A percentile compares a stretch with the other conserved stretches of the same genome.
phyloP scores from a whole-genome alignment of 2,329 filamentous ascomycete genomes.

The Pseudomassariella vexata region DNA sequence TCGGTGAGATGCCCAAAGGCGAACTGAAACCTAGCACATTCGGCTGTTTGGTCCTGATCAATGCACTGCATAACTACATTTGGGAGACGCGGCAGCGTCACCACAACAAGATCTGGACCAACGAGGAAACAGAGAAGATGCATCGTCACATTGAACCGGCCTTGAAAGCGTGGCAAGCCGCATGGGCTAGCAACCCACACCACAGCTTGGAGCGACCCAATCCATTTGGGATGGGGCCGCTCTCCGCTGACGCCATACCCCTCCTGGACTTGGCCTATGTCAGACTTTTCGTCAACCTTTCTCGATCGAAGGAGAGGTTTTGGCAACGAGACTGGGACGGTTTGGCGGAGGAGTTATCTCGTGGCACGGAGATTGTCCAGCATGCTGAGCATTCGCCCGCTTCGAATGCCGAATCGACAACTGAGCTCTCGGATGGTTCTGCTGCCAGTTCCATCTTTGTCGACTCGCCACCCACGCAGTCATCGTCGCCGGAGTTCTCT shows the following conservation, averaged over 20 bases:
- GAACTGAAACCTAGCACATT: constrained; percentile 82
- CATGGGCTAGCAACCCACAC: constrained; percentile 81
- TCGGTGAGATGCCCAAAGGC: constrained; percentile 47
- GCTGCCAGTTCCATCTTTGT: constrained; percentile 39
- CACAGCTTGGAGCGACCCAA: constrained; percentile 83
- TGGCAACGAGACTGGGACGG: constrained; percentile 92
- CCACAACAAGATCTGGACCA: constrained; percentile 82
- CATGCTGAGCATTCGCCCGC: constrained; percentile 60
- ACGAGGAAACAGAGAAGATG: constrained; percentile 91
- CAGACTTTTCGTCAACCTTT: constrained; percentile 87
- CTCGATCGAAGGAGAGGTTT: constrained; percentile 84
- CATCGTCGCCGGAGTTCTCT: constrained; percentile 42
- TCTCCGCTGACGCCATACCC: constrained; percentile 87
- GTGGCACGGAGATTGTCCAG: constrained; percentile 68
- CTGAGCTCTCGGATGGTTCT: constrained; percentile 42
- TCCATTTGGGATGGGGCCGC: constrained; percentile 71
- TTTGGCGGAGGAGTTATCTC: constrained; percentile 80
- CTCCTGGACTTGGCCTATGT: constrained; percentile 89
- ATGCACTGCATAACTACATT: constrained; percentile 94
- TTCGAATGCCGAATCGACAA: constrained; percentile 39
- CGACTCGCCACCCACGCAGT: constrained; percentile 47
- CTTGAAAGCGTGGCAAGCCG: constrained; percentile 87
- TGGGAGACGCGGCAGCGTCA: constrained; percentile 95
- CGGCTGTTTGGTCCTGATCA: constrained; percentile 85
- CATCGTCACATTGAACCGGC: constrained; percentile 92